Evolutionary conservation across 129 eudicot species (phyloP), one percentile per base, ranked within the genome.

Genomic region (Sambucus nigra): DNA sequence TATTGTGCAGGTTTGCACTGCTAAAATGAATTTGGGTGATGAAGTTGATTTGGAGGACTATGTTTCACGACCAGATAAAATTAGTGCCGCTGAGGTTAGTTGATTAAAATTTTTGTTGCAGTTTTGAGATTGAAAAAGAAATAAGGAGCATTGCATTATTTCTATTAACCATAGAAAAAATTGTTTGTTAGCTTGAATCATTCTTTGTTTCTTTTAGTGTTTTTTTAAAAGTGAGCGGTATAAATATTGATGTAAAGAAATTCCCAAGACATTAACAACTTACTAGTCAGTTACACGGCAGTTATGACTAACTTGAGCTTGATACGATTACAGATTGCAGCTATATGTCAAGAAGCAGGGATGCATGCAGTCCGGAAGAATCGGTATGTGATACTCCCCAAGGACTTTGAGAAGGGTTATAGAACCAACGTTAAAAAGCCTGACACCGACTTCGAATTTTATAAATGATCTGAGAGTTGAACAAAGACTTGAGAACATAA

Each of bases 71-170:
- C 96, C 94, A 1, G 96, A 80, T 69, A 84, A 88, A 67, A 88
- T 81, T 7, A 81, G 97, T 79, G 97, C 97, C 57, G 97, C 97
- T 57, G 95, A 89, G 87, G 97, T 89, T 59, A 63, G 80, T 75
- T 28, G 40, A 44, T 44, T 68, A n/a, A n/a, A n/a, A n/a, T n/a
- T n/a, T n/a, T n/a, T n/a, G n/a, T n/a, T n/a, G n/a, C n/a, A n/a
- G n/a, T n/a, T n/a, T n/a, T n/a, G n/a, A n/a, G n/a, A n/a, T n/a
- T n/a, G n/a, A n/a, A n/a, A n/a, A n/a, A n/a, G n/a, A n/a, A n/a
- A n/a, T n/a, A n/a, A n/a, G n/a, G n/a, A n/a, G n/a, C n/a, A n/a
- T n/a, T n/a, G n/a, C n/a, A n/a, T n/a, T n/a, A n/a, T n/a, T n/a
- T n/a, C n/a, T n/a, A n/a, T n/a, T n/a, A n/a, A n/a, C n/a, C n/a